These are phyloP conservation scores for Chaetomium strumarium DNA, from an alignment of 2,329 filamentous ascomycete species.

Conservation along the genomic window DNA sequence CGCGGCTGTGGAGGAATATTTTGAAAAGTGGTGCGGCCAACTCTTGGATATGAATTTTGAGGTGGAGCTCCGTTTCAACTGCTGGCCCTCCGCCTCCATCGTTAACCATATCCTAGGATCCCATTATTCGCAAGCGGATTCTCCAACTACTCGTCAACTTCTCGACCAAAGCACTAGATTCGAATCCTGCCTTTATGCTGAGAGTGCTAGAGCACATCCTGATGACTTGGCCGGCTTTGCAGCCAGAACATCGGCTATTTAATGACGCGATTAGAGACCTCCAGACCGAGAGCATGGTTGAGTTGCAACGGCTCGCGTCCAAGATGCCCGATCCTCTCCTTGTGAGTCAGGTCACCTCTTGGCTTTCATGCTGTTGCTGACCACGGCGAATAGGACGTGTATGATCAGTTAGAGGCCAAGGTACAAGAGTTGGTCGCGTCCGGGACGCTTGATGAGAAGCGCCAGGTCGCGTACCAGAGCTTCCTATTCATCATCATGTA, in stretches of 20 bases:
- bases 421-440: constrained; percentile 74
- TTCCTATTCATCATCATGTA: constrained; percentile 91
- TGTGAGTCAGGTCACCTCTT: constrained; percentile 36
- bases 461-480: constrained; percentile 78
- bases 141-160: constrained; percentile 80
- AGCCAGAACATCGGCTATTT: constrained; percentile 65
- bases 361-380: constrained; percentile 18
- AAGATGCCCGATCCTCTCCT: constrained; percentile 89
- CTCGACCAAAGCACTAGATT: constrained; percentile 72
- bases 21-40: constrained; percentile 67
- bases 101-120: constrained; percentile 50
- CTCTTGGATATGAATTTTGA: constrained; percentile 68
- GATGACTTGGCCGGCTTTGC: constrained; percentile 69
- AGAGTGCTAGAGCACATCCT: constrained; percentile 89
- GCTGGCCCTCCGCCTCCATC: neutral
- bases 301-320: constrained; percentile 80
- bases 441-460: constrained; percentile 70
- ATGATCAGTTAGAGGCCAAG: constrained; percentile 77
- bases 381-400: constrained; percentile 55
- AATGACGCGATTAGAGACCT: constrained; percentile 87
- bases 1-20: constrained; percentile 52
- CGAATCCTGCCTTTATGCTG: constrained; percentile 74
- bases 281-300: constrained; percentile 75
- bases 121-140: constrained; percentile 73
- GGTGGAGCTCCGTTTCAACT: constrained; percentile 28